Percentiles rank a stretch among this genome's conserved stretches.
These are phyloP conservation scores for Mycosarcoma mackinlayi DNA, from an alignment of 1,284 basidiomycete species.

Conservation along the genomic window DNA sequence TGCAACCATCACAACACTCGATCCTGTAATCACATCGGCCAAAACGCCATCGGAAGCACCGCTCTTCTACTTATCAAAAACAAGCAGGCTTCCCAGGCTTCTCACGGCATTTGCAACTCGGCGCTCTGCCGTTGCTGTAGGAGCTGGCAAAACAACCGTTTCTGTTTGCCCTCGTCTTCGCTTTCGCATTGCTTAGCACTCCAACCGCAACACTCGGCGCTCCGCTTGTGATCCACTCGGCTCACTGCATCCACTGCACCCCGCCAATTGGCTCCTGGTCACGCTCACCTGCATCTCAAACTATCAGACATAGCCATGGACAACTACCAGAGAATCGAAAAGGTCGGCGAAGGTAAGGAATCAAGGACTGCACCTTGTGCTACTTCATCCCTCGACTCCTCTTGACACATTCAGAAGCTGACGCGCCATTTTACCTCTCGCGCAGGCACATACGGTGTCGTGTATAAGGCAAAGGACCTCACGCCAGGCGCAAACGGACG, in stretches of 20 bases:
- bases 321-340: slow-evolving; percentile 79
- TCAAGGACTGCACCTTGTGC: background rate
- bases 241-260: background rate
- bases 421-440: background rate
- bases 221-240: no score
- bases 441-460: slow-evolving; percentile 96
- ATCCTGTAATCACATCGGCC: background rate
- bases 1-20: slow-evolving; percentile 3
- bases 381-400: background rate
- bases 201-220: no score
- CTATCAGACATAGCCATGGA: slow-evolving; percentile 61
- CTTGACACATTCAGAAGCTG: background rate
- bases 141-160: no score
- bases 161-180: background rate
- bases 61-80: background rate
- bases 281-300: no score
- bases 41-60: slow-evolving; percentile 4
- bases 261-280: no score
- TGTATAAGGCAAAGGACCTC: slow-evolving; percentile 75
- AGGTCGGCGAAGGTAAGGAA: slow-evolving; percentile 70
- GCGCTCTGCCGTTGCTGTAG: background rate
- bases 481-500: slow-evolving; percentile 76
- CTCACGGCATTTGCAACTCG: background rate
- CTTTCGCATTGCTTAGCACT: background rate
- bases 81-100: background rate